A percentile compares a stretch with the other conserved stretches of the same genome.
These are phyloP conservation scores for Saposhnikovia divaricata DNA, from an alignment of 129 eudicot genomes.

Conservation along the genomic window DNA sequence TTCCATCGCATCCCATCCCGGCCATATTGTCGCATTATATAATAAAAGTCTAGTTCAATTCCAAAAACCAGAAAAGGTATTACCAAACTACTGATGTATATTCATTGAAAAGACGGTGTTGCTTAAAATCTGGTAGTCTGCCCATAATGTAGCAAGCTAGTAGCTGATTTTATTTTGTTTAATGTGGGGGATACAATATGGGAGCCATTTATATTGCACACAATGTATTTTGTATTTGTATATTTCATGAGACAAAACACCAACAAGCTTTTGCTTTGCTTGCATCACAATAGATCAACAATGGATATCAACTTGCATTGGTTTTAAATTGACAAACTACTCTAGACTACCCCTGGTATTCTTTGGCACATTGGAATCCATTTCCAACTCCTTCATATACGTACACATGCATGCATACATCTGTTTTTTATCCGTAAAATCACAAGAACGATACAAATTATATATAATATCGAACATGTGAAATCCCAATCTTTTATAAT, in stretches of 20 bases:
- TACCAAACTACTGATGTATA: too few relatives aligned
- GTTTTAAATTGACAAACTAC: background rate
- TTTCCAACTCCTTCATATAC: background rate
- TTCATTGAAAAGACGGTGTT: background rate
- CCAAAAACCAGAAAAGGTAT: too few relatives aligned
- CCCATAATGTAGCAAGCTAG: conserved; percentile 10
- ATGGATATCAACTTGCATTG: conserved; percentile 3
- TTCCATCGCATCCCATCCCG: conserved; percentile 9
- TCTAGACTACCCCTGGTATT: conserved; percentile 35
- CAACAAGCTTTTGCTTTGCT: conserved; percentile 5
- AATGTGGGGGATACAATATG: conserved; percentile 7
- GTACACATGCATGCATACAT: too few relatives aligned
- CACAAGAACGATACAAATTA: too few relatives aligned
- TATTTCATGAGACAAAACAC: background rate
- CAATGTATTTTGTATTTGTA: background rate
- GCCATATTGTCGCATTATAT: background rate
- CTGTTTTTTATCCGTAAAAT: too few relatives aligned
- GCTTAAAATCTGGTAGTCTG: background rate
- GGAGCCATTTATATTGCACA: background rate
- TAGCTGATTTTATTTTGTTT: background rate
- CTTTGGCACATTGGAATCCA: conserved; percentile 36
- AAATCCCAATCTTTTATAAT: too few relatives aligned
- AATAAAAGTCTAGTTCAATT: background rate
- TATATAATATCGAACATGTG: too few relatives aligned
- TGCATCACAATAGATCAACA: background rate